Percentiles rank a stretch among this genome's conserved stretches.
Conservation (phyloP, 495 filamentous ascomycete species). For the Aspergillus biplanus region DNA sequence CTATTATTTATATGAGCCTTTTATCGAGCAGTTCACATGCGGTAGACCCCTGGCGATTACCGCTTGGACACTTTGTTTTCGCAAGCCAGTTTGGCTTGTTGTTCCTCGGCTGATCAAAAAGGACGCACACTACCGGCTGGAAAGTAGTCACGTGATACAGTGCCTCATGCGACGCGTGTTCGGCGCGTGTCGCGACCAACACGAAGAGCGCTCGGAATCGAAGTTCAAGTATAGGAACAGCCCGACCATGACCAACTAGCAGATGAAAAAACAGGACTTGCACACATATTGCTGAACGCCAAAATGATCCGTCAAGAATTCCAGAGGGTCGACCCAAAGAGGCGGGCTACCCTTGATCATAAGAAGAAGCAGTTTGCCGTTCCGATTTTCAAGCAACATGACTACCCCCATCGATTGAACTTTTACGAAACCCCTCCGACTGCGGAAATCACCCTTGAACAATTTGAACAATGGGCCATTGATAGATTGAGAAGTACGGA, state of each 20-base stretch:
- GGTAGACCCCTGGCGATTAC: background rate
- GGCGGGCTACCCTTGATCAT: slow-evolving; percentile 71
- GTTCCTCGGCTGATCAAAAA: slow-evolving; percentile 4
- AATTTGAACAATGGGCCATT: slow-evolving; percentile 99
- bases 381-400: slow-evolving; percentile 67
- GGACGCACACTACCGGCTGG: background rate
- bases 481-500: slow-evolving; percentile 75
- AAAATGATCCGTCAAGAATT: slow-evolving; percentile 75
- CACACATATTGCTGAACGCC: slow-evolving; percentile 7
- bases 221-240: background rate
- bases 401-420: slow-evolving; percentile 87
- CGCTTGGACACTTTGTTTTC: too few relatives aligned
- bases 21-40: background rate
- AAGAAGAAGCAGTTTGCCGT: slow-evolving; percentile 86
- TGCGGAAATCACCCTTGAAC: slow-evolving; percentile 91
- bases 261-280: background rate
- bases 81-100: background rate
- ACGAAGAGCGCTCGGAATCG: background rate
- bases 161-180: slow-evolving; percentile 14
- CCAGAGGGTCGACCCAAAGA: slow-evolving; percentile 78
- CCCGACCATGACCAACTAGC: background rate
- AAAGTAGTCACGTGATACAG: slow-evolving; percentile 13
- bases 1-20: background rate
- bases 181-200: slow-evolving; percentile 21
- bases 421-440: slow-evolving; percentile 90